Evolutionary conservation across 2,329 filamentous ascomycete species (phyloP), one percentile per base, ranked within the genome.

Genomic region (Cladosporium sp.): DNA sequence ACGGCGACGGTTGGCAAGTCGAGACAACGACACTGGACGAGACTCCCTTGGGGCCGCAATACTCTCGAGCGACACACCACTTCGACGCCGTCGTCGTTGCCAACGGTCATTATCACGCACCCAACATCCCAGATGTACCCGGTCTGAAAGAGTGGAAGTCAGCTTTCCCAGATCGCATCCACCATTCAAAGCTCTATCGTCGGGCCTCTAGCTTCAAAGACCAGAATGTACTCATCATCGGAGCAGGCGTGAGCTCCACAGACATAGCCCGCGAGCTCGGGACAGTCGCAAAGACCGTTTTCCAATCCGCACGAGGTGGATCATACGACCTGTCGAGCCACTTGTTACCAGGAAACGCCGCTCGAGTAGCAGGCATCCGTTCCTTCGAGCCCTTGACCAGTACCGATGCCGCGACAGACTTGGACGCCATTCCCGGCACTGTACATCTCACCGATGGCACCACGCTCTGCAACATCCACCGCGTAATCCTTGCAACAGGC

Each of bases 401-500:
- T 0, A 34, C 8, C 19, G 9, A 40, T 8, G 37, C 28, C 15
- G 30, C 63, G 0, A 12, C 17, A 5, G 37, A 38, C 11, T 6
- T 36, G 14, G 49, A 54, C 3, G 39, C 73, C 0, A 78, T 86
- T 8, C 82, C 82, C 0, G 78, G 81, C 0, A 77, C 70, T 0
- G 72, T 85, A 1, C 73, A 78, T 0, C 72, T 90, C 1, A 78
- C 76, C 43, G 80, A 84, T 22, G 86, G 85, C 0, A 64, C 73
- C 0, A 72, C 72, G 1, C 65, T 90, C 0, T 74, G 74, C 19
- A 75, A 79, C 9, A 83, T 90, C 37, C 80, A 90, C 64, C 74
- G 76, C 15, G 78, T 90, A 0, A 78, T 90, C 19, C 67, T 90
- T 5, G 84, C 82, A 15, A 90, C 88, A 0, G 88, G 88, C 0